Percentiles rank a stretch among this genome's conserved stretches.
Conservation (phyloP, 1,284 basidiomycete species). For the Irpex lacteus region DNA sequence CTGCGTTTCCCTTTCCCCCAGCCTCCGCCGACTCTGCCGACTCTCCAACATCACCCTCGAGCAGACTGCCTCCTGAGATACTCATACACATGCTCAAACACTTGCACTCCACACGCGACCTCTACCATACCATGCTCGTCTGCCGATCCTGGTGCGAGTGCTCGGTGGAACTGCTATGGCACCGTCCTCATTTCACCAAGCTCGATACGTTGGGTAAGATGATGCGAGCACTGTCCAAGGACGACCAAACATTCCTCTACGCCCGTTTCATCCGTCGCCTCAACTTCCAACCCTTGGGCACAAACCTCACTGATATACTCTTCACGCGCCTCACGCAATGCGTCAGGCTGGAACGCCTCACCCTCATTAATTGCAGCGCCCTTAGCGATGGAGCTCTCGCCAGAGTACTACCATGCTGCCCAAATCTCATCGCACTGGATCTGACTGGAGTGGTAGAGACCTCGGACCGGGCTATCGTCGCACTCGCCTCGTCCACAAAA, state of each 20-base stretch:
- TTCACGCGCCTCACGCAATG: conserved; percentile 78
- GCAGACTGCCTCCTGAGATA: conserved; percentile 82
- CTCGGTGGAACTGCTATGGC: conserved; percentile 94
- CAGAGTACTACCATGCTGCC: conserved; percentile 67
- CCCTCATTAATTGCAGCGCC: conserved; percentile 80
- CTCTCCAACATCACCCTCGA: conserved; percentile 42
- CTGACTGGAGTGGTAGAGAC: conserved; percentile 74
- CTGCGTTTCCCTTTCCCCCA: conserved; percentile 22
- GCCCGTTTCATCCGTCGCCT: conserved; percentile 86
- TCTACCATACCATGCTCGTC: conserved; percentile 78
- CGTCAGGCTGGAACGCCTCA: conserved; percentile 86
- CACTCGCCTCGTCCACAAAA: conserved; percentile 69
- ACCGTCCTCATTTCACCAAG: conserved; percentile 79
- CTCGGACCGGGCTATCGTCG: conserved; percentile 69
- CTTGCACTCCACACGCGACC: conserved; percentile 71
- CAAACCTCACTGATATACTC: conserved; percentile 76
- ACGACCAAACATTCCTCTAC: conserved; percentile 84
- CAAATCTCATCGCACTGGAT: conserved; percentile 87
- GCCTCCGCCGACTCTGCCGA: conserved; percentile 19
- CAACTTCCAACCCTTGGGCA: conserved; percentile 79
- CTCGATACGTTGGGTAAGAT: conserved; percentile 76
- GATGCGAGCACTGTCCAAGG: conserved; percentile 60
- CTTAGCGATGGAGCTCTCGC: conserved; percentile 71
- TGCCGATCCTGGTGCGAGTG: conserved; percentile 95
- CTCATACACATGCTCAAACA: conserved; percentile 92